phyloP scores from a whole-genome alignment of 306 rosid species.

The Fragaria vesca region DNA sequence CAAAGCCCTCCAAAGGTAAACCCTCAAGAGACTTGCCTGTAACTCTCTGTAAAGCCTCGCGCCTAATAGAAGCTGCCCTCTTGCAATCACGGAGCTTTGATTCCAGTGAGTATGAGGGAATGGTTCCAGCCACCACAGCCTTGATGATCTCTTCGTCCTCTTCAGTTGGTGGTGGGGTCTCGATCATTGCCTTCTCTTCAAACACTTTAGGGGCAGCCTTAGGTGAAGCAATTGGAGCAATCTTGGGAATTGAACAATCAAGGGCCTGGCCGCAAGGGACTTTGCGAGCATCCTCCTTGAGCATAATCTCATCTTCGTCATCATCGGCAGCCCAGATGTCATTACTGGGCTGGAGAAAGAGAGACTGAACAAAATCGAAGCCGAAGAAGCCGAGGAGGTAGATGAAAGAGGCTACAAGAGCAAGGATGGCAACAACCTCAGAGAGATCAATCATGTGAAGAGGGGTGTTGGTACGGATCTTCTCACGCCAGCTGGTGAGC shows the following conservation, averaged over 20 bases:
- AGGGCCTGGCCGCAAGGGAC: conserved; percentile 35
- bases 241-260: conserved; percentile 35
- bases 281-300: background rate
- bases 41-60: too few relatives aligned
- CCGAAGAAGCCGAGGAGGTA: conserved; percentile 3
- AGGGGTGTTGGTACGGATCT: background rate
- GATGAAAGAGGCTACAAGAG: background rate
- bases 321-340: background rate
- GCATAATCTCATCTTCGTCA: background rate
- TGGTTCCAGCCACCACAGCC: too few relatives aligned
- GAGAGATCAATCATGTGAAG: background rate
- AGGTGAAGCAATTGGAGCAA: conserved; percentile 6
- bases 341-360: background rate
- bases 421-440: background rate
- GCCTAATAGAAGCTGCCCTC: too few relatives aligned
- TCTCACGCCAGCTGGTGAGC: background rate
- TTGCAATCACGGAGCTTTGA: too few relatives aligned
- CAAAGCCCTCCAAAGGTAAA: too few relatives aligned
- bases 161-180: background rate
- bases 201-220: conserved; percentile 10
- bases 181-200: background rate
- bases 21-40: too few relatives aligned
- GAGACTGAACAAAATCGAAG: background rate
- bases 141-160: too few relatives aligned
- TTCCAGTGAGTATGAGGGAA: too few relatives aligned